Evolutionary conservation across 148 eudicot genomes (phyloP), one percentile per base, ranked within the genome.

Genomic region (Persicaria maculosa): DNA sequence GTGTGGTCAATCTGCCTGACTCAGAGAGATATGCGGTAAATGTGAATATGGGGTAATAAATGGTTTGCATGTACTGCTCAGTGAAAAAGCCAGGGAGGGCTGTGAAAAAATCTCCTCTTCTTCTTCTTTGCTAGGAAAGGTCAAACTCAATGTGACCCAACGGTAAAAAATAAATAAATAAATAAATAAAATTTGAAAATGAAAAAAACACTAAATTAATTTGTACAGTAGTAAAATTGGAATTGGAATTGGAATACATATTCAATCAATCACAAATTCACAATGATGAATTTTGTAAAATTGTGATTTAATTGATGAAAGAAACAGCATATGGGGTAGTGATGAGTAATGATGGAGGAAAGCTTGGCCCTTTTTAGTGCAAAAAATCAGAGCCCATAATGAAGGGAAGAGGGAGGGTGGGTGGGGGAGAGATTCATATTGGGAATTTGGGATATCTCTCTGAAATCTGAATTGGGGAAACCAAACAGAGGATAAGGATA

Each of bases 21-120:
- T 68, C 83, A 76, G 77, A 76, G 77, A 50, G 74, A 73, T 80
- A 68, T 76, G 77, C 74, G 74, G 58, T 71, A 53, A 75, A 68
- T 75, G 75, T 36, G 73, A 48, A 59, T 75, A 61, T 75, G 72
- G 53, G 48, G 74, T 53, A 68, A 64, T 75, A 47, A 76, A 67
- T 80, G 69, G 53, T 67, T 36, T 65, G 70, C 36, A 65, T 40
- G 70, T 65, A 65, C 70, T 65, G 70, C 70, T 65, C 46, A 40
- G 46, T 65, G 9, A 40, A 40, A 43, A 5, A 7, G 40, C 3
- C 40, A 31, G 40, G 64, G 25, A 20, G 75, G 46, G 40, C 0
- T 14, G 76, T 75, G 68, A 53, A 75, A 75, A 17, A 62, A 19
- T 65, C 45, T 65, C 46, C 14, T 65, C 43, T 62, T 62, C 43